Conservation (phyloP, 768 basidiomycete species). For the Multifurca ochricompacta region DNA sequence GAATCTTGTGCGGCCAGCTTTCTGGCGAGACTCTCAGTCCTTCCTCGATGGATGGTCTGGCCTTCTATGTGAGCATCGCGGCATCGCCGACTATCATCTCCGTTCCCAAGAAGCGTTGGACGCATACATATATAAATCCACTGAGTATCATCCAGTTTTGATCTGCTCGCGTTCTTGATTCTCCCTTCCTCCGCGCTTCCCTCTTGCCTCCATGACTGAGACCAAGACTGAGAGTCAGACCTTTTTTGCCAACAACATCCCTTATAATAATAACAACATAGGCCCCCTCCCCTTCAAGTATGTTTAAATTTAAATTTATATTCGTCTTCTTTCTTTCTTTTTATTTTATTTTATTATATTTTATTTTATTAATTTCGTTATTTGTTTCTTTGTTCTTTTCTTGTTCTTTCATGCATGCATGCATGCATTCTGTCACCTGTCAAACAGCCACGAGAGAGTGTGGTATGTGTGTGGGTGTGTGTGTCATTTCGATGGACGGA, state of each 20-base stretch:
- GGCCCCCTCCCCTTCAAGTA: conserved; percentile 15
- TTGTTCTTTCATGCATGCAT: neutral
- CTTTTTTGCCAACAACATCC: conserved; percentile 3
- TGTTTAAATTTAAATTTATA: no score
- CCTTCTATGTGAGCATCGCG: conserved; percentile 19
- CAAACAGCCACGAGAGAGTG: conserved; percentile 16
- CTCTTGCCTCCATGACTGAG: conserved; percentile 20
- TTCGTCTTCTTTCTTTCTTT: no score
- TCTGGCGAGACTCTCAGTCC: conserved; percentile 9
- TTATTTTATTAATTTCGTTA: neutral
- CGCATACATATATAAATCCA: conserved; percentile 20
- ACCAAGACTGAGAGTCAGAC: conserved; percentile 13
- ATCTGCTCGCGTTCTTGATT: conserved; percentile 19
- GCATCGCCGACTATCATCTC: conserved; percentile 20
- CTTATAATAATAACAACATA: conserved; percentile 11
- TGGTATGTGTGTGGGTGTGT: no score
- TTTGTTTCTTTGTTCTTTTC: neutral
- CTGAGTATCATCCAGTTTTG: conserved; percentile 14
- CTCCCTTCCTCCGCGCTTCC: conserved; percentile 20
- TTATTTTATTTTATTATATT: neutral
- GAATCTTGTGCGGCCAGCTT: conserved; percentile 17
- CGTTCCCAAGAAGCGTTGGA: conserved; percentile 17
- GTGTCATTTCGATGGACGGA: conserved; percentile 15
- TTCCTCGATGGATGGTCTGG: conserved; percentile 21
- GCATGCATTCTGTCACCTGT: conserved; percentile 15